Percentiles rank a stretch among this genome's conserved stretches.
Conservation (phyloP, 371 early-diverging fungal species). For the Blakeslea trispora region DNA sequence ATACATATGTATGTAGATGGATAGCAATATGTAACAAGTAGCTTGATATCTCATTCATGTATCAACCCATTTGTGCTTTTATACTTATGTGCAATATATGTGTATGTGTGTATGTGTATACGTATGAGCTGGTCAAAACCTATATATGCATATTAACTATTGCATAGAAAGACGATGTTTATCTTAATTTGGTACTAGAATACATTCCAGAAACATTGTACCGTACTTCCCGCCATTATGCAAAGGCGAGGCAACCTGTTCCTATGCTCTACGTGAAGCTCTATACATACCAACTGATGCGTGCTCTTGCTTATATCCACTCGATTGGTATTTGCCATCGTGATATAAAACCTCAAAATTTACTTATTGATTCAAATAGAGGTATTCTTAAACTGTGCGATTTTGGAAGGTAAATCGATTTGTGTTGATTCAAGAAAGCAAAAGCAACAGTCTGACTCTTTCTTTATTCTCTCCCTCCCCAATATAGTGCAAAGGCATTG, state of each 20-base stretch:
- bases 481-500: conserved; percentile 87
- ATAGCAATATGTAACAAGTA: no score
- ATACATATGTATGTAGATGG: no score
- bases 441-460: no score
- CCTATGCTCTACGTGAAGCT: conserved; percentile 88
- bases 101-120: no score
- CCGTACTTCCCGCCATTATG: conserved; percentile 75
- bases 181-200: conserved; percentile 83
- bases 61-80: no score
- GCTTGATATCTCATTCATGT: no score
- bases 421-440: no score
- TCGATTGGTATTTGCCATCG: conserved; percentile 70
- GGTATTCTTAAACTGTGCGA: conserved; percentile 98
- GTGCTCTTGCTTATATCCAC: conserved; percentile 97
- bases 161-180: conserved; percentile 70
- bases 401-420: conserved; percentile 81
- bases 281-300: conserved; percentile 96
- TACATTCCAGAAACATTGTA: conserved; percentile 88
- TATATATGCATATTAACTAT: not conserved
- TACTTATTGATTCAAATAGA: conserved; percentile 72
- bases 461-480: not conserved
- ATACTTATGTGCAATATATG: not conserved
- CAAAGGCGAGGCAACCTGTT: conserved; percentile 87
- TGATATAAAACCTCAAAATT: conserved; percentile 75
- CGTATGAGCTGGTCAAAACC: no score